phyloP scores from a whole-genome alignment of 129 eudicot genomes.

The Dittrichia graveolens region DNA sequence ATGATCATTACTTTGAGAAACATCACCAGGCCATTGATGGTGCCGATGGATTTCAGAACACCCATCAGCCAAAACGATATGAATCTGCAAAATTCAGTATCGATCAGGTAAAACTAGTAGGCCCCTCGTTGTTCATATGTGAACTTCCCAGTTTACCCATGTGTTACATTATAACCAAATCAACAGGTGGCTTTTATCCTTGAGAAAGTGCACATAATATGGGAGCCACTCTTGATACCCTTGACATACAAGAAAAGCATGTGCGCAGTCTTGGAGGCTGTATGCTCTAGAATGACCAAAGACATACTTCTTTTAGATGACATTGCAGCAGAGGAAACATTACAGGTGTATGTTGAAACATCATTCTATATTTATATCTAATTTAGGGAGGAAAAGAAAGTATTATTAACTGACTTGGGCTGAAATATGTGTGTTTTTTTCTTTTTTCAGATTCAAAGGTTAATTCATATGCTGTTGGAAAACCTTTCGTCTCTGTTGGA shows the following conservation, averaged over 20 bases:
- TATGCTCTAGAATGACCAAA: slow-evolving; percentile 67
- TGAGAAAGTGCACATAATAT: slow-evolving; percentile 89
- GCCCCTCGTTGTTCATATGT: background rate
- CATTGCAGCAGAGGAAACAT: slow-evolving; percentile 94
- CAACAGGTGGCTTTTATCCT: slow-evolving; percentile 82
- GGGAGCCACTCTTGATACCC: slow-evolving; percentile 90
- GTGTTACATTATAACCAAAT: slow-evolving; percentile 8
- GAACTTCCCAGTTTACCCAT: background rate
- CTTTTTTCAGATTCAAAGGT: slow-evolving; percentile 76
- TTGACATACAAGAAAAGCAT: slow-evolving; percentile 66
- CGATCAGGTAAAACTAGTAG: slow-evolving; percentile 65
- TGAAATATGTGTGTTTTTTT: background rate
- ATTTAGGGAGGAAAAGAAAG: too few relatives aligned
- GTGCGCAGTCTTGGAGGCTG: slow-evolving; percentile 68
- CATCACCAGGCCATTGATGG: slow-evolving; percentile 78
- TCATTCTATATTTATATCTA: background rate
- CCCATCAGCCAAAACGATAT: slow-evolving; percentile 71
- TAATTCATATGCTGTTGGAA: slow-evolving; percentile 75
- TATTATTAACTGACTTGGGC: too few relatives aligned
- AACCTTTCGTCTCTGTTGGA: slow-evolving; percentile 64
- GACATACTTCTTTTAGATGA: slow-evolving; percentile 95
- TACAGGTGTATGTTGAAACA: slow-evolving; percentile 55
- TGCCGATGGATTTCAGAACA: slow-evolving; percentile 95
- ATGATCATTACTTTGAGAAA: slow-evolving; percentile 28
- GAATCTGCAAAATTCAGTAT: slow-evolving; percentile 87